These are phyloP conservation scores for Auriscalpium orientale DNA, from an alignment of 768 basidiomycete species.

Conservation along the genomic window DNA sequence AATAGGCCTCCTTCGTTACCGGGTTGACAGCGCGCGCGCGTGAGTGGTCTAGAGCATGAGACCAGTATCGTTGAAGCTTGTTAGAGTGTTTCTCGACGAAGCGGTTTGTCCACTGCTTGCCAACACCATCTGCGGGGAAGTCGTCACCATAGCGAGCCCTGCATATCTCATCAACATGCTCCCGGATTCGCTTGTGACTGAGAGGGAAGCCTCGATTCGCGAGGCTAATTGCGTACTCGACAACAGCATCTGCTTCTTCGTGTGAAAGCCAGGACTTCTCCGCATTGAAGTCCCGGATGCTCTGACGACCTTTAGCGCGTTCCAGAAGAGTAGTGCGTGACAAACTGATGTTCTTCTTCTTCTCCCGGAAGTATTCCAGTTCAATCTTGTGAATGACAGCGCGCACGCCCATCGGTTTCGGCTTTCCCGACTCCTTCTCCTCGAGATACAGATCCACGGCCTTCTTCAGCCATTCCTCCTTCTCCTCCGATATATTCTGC, in stretches of 20 bases:
- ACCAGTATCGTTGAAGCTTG: slow-evolving; percentile 23
- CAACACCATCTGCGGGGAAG: slow-evolving; percentile 20
- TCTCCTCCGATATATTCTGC: neutral
- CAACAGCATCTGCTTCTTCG: slow-evolving; percentile 24
- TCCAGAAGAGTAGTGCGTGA: slow-evolving; percentile 13
- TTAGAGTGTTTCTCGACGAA: slow-evolving; percentile 24
- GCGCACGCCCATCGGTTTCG: neutral
- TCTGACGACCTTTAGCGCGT: slow-evolving; percentile 15
- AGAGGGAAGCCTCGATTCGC: slow-evolving; percentile 30
- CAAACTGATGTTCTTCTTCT: slow-evolving; percentile 12
- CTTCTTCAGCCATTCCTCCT: slow-evolving; percentile 2
- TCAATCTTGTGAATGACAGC: neutral
- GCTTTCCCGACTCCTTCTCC: neutral
- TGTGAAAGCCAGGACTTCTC: slow-evolving; percentile 22
- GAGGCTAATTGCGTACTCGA: slow-evolving; percentile 21
- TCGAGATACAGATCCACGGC: neutral
- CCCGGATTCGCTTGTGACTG: slow-evolving; percentile 24
- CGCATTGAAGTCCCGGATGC: slow-evolving; percentile 21
- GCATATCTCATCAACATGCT: slow-evolving; percentile 25
- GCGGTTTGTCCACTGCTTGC: slow-evolving; percentile 27
- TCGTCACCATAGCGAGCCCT: neutral
- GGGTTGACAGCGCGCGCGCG: slow-evolving; percentile 31
- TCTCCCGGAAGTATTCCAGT: neutral
- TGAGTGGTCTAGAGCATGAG: slow-evolving; percentile 26
- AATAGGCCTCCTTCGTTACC: slow-evolving; percentile 27